phyloP scores from a whole-genome alignment of 805 yeast genomes.

The Clavispora phyllophila region DNA sequence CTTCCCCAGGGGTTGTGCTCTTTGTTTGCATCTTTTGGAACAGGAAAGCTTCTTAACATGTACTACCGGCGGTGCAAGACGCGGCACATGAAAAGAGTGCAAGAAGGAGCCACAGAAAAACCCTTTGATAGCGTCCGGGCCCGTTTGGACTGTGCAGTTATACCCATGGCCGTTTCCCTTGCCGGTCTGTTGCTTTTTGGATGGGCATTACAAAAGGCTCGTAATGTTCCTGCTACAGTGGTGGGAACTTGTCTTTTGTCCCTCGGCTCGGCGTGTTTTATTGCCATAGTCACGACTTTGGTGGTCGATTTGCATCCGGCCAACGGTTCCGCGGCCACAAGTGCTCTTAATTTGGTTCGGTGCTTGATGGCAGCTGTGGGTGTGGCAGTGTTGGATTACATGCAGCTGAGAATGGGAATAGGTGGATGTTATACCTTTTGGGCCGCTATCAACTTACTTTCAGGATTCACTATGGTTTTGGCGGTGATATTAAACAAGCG shows the following conservation, averaged over 20 bases:
- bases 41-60: conserved; percentile 56
- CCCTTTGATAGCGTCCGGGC: conserved; percentile 50
- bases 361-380: conserved; percentile 71
- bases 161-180: conserved; percentile 39
- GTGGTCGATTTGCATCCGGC: conserved; percentile 74
- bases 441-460: neutral
- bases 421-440: conserved; percentile 74
- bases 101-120: conserved; percentile 19
- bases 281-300: conserved; percentile 58
- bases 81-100: conserved; percentile 11
- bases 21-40: conserved; percentile 50
- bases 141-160: conserved; percentile 40
- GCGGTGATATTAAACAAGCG: neutral
- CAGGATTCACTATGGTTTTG: neutral
- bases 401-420: conserved; percentile 51
- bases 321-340: conserved; percentile 67
- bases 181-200: conserved; percentile 55
- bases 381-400: conserved; percentile 58
- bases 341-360: conserved; percentile 66
- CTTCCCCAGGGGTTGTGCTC: conserved; percentile 72
- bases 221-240: conserved; percentile 50
- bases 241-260: conserved; percentile 56
- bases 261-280: conserved; percentile 50
- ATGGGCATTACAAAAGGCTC: conserved; percentile 58
- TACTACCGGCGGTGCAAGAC: conserved; percentile 28